Percentiles rank a stretch among this genome's conserved stretches.
phyloP scores from a whole-genome alignment of 345 rosid species.

The Cardamine occulta region DNA sequence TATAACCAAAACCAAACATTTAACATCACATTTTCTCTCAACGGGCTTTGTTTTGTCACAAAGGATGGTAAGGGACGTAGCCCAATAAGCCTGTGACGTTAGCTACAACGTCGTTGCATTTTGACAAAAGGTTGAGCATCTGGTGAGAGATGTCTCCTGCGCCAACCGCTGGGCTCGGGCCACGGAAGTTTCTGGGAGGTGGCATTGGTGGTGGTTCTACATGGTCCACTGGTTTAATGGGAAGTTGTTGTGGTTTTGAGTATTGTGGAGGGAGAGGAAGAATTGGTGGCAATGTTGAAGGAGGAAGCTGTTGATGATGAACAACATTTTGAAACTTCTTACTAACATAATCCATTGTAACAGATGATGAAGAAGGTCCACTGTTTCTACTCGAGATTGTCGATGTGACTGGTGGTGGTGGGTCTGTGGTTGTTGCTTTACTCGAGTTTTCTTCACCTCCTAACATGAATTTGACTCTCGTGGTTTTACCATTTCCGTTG shows the following conservation, averaged over 20 bases:
- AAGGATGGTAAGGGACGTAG: constrained; percentile 94
- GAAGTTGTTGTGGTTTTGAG: constrained; percentile 42
- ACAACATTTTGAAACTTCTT: constrained; percentile 80
- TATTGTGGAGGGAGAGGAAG: constrained; percentile 59
- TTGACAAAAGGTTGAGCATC: constrained; percentile 90
- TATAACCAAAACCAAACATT: constrained; percentile 34
- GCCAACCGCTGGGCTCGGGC: constrained; percentile 33
- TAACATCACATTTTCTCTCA: constrained; percentile 18
- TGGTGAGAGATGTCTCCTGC: constrained; percentile 82
- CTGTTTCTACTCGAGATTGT: constrained; percentile 50
- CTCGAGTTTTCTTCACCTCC: constrained; percentile 70
- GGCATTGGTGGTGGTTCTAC: constrained; percentile 39
- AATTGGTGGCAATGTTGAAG: constrained; percentile 56
- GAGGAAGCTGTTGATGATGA: constrained; percentile 49
- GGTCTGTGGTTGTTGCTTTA: constrained; percentile 43
- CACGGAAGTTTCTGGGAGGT: constrained; percentile 30
- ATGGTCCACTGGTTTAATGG: constrained; percentile 40
- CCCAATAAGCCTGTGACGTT: constrained; percentile 77
- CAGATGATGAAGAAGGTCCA: constrained; percentile 58
- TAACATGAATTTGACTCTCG: constrained; percentile 94
- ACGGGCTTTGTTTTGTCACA: constrained; percentile 50
- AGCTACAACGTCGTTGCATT: constrained; percentile 95
- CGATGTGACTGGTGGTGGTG: constrained; percentile 45
- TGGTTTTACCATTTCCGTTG: constrained; percentile 53
- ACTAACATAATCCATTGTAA: constrained; percentile 89